Percentiles rank a stretch among this genome's conserved stretches.
Conservation (phyloP, 2,329 filamentous ascomycete genomes). For the Trichoderma koningiopsis region DNA sequence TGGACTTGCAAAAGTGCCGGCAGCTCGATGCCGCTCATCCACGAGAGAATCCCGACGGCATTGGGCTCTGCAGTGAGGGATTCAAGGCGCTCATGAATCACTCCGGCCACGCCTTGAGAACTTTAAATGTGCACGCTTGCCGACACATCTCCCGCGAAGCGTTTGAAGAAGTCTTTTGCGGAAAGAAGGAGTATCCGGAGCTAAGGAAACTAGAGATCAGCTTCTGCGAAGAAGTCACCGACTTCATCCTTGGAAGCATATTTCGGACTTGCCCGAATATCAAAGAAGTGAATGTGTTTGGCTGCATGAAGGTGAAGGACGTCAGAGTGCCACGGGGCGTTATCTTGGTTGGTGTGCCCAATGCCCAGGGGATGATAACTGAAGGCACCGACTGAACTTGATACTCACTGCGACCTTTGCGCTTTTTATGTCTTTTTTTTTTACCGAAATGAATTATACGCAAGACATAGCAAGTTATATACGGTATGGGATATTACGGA, state of each 20-base stretch:
- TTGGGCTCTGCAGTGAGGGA: conserved; percentile 75
- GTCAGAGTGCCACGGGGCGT: conserved; percentile 57
- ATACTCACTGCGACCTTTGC: not conserved
- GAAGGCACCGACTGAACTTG: conserved; percentile 44
- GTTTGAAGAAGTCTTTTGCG: conserved; percentile 73
- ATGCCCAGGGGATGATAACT: conserved; percentile 62
- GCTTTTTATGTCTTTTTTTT: not conserved
- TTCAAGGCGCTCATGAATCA: conserved; percentile 84
- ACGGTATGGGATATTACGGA: not conserved
- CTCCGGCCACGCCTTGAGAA: conserved; percentile 66
- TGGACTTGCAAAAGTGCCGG: conserved; percentile 78
- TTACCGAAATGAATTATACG: not conserved
- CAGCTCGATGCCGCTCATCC: conserved; percentile 73
- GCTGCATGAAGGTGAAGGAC: conserved; percentile 63
- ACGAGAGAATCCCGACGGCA: conserved; percentile 61
- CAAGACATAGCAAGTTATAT: not conserved
- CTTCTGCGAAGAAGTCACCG: conserved; percentile 70
- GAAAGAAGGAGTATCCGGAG: conserved; percentile 63
- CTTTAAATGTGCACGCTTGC: conserved; percentile 79
- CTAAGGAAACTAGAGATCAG: conserved; percentile 75
- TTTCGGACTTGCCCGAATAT: conserved; percentile 66
- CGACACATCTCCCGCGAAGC: conserved; percentile 74
- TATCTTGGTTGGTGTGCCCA: conserved; percentile 60
- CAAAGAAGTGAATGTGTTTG: conserved; percentile 63
- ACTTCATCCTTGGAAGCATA: conserved; percentile 63